These are phyloP conservation scores for Cinchona pubescens DNA, from an alignment of 257 asterid species.

Conservation along the genomic window DNA sequence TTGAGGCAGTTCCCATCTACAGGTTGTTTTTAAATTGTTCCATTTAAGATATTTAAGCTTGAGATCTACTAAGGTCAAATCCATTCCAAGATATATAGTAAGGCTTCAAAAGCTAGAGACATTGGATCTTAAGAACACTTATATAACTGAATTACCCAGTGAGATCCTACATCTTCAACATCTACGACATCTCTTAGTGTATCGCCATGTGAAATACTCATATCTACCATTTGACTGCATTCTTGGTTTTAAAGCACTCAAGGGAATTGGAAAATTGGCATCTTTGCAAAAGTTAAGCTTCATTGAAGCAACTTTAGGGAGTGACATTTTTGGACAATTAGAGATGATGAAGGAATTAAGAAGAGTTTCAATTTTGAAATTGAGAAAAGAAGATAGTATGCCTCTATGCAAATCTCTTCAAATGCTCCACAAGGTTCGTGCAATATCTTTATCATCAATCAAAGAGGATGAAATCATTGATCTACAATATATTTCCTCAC, in stretches of 20 bases:
- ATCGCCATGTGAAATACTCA: conserved; percentile 14
- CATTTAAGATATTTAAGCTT: conserved; percentile 33
- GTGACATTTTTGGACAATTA: conserved; percentile 23
- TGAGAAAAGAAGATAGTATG: conserved; percentile 33
- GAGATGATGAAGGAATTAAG: conserved; percentile 25
- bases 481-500: conserved; percentile 17
- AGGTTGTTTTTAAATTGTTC: conserved; percentile 19
- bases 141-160: conserved; percentile 30
- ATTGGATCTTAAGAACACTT: conserved; percentile 34
- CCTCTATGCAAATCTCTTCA: conserved; percentile 28
- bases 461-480: conserved; percentile 32
- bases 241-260: conserved; percentile 34
- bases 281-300: conserved; percentile 25
- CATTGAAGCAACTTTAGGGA: conserved; percentile 28
- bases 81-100: conserved; percentile 22
- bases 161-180: conserved; percentile 30
- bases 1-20: conserved; percentile 25
- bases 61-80: conserved; percentile 24
- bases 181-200: conserved; percentile 32
- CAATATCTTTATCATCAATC: conserved; percentile 21
- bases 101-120: conserved; percentile 35
- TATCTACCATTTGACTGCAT: conserved; percentile 27
- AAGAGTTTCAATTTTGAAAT: conserved; percentile 22
- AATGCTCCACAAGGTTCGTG: conserved; percentile 25
- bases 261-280: conserved; percentile 27